phyloP scores from a whole-genome alignment of 1,284 basidiomycete genomes.

The Trametes versicolor region DNA sequence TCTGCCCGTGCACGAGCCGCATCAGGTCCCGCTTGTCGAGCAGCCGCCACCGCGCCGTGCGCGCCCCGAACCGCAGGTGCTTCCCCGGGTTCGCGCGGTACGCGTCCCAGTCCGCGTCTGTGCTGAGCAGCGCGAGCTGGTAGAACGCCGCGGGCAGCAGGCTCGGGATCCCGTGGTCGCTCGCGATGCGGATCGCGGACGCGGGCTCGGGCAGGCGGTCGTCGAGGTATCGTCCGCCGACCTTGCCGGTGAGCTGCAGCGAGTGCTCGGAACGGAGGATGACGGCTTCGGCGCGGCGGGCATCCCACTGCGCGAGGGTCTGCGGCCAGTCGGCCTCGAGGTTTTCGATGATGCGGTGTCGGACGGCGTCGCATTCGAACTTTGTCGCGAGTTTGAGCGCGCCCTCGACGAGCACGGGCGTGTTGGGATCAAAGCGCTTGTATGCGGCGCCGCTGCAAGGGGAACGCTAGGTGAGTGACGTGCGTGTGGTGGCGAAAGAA shows the following conservation, averaged over 20 bases:
- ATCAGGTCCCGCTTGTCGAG: constrained; percentile 46
- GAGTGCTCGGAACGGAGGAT: constrained; percentile 45
- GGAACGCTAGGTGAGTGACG: constrained; percentile 10
- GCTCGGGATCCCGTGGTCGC: constrained; percentile 43
- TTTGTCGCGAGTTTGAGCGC: constrained; percentile 46
- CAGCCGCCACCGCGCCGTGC: constrained; percentile 45
- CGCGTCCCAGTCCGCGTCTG: constrained; percentile 46
- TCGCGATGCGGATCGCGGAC: constrained; percentile 45
- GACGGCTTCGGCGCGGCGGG: constrained; percentile 42
- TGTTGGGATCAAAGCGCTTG: constrained; percentile 47
- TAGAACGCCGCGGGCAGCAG: constrained; percentile 49
- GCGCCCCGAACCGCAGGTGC: constrained; percentile 45
- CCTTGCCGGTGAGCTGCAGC: constrained; percentile 42
- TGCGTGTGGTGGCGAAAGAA: neutral
- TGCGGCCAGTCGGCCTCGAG: constrained; percentile 49
- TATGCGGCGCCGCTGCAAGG: constrained; percentile 42
- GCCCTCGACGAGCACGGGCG: constrained; percentile 45
- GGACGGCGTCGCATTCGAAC: constrained; percentile 46
- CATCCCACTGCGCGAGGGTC: constrained; percentile 47
- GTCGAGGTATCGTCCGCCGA: constrained; percentile 45
- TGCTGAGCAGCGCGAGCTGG: constrained; percentile 44
- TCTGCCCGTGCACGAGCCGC: constrained; percentile 45
- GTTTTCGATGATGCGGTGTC: constrained; percentile 43
- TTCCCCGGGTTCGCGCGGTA: constrained; percentile 43
- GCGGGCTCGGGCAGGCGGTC: constrained; percentile 48